A percentile compares a stretch with the other conserved stretches of the same genome.
Evolutionary conservation across 2,329 filamentous ascomycete species (phyloP).

Genomic region (Cercospora janseana): DNA sequence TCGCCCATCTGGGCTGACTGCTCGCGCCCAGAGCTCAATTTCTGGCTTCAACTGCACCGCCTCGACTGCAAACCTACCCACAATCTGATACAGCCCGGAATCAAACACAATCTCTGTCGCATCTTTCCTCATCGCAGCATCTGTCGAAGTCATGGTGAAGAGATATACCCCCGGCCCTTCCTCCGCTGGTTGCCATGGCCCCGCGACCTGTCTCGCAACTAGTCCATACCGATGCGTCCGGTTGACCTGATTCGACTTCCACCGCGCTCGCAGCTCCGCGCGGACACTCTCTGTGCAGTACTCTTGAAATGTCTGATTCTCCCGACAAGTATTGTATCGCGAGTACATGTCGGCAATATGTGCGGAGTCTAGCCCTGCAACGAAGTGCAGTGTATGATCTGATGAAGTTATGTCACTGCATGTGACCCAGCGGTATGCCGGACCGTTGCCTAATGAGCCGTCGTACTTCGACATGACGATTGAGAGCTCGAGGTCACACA

Average conservation of each 20-base stretch:
- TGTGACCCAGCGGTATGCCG: conserved; percentile 15
- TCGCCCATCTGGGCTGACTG: neutral
- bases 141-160: conserved; percentile 10
- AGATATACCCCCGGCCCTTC: neutral
- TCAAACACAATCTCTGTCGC: conserved; percentile 1
- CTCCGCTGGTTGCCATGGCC: no score
- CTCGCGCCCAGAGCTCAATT: conserved; percentile 5
- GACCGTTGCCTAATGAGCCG: conserved; percentile 15
- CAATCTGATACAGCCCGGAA: conserved; percentile 4
- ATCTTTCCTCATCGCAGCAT: conserved; percentile 10
- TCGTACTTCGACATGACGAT: conserved; percentile 19
- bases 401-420: neutral
- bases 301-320: conserved; percentile 12
- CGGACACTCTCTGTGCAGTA: conserved; percentile 10
- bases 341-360: conserved; percentile 13
- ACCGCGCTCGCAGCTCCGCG: neutral
- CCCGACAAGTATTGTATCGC: conserved; percentile 9
- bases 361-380: conserved; percentile 8
- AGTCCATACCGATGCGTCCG: conserved; percentile 12
- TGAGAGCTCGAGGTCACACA: conserved; percentile 14
- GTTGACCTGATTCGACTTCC: conserved; percentile 6
- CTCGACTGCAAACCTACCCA: conserved; percentile 11
- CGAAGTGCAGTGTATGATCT: neutral
- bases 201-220: neutral
- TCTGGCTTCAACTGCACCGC: conserved; percentile 14